Conservation (phyloP, 495 filamentous ascomycete species). For the Cryomyces minteri region DNA sequence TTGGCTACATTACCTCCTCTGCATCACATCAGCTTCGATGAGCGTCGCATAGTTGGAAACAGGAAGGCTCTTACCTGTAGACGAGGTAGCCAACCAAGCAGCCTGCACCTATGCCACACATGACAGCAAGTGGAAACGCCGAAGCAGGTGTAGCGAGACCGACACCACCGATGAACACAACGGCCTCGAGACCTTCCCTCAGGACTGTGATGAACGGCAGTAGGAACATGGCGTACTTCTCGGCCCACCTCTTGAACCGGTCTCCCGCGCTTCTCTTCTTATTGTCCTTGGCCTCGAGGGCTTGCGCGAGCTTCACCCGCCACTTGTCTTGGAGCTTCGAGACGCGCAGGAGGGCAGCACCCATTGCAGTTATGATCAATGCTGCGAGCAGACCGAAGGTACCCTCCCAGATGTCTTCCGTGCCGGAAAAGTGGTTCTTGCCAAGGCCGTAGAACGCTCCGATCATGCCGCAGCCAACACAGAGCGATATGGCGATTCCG, state of each 20-base stretch:
- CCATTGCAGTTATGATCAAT: slow-evolving; percentile 63
- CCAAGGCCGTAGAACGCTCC: slow-evolving; percentile 62
- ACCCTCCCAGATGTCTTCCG: slow-evolving; percentile 67
- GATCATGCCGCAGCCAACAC: slow-evolving; percentile 55
- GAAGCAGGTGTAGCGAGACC: slow-evolving; percentile 53
- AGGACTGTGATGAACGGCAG: slow-evolving; percentile 73
- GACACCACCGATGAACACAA: slow-evolving; percentile 70
- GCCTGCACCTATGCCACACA: slow-evolving; percentile 49
- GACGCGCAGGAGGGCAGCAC: slow-evolving; percentile 60
- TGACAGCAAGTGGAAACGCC: slow-evolving; percentile 54
- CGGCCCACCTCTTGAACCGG: slow-evolving; percentile 41
- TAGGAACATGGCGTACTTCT: slow-evolving; percentile 69
- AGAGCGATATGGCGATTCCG: slow-evolving; percentile 47
- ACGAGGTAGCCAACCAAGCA: slow-evolving; percentile 45
- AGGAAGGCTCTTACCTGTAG: slow-evolving; percentile 43
- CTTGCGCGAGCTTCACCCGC: slow-evolving; percentile 54
- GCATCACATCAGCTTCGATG: background rate
- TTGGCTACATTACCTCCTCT: slow-evolving; percentile 44
- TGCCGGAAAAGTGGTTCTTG: slow-evolving; percentile 39
- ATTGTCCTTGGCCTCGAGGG: slow-evolving; percentile 34
- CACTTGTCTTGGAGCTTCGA: slow-evolving; percentile 76
- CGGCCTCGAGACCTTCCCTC: slow-evolving; percentile 64
- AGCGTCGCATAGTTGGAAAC: background rate
- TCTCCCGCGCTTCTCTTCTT: slow-evolving; percentile 12
- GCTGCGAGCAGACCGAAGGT: slow-evolving; percentile 50